A percentile compares a stretch with the other conserved stretches of the same genome.
Conservation (phyloP, 1,139 yeast species). For the Pneumocystis jirovecii region DNA sequence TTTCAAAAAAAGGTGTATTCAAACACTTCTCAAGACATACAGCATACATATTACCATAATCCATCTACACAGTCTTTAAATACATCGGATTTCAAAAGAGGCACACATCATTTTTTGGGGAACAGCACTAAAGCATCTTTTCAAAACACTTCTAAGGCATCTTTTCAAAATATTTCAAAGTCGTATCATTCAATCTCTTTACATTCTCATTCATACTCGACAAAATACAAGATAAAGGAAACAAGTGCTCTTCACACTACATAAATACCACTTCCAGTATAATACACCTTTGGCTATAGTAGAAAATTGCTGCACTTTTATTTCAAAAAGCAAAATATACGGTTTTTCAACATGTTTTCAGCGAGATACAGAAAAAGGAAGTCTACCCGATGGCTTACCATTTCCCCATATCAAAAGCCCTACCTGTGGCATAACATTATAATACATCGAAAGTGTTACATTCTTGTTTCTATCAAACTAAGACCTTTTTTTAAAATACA, state of each 20-base stretch:
- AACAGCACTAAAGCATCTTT: neutral
- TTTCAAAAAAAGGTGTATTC: neutral
- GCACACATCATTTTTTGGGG: neutral
- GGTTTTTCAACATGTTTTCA: too few species aligned
- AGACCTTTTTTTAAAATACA: neutral
- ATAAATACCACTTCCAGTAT: neutral
- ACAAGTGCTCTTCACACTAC: neutral
- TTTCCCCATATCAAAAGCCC: neutral
- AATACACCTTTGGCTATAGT: neutral
- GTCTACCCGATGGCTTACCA: neutral
- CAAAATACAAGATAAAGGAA: neutral
- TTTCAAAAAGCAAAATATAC: neutral
- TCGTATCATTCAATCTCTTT: neutral
- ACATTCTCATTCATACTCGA: neutral
- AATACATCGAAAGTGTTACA: slow-evolving; percentile 58
- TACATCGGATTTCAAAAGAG: neutral
- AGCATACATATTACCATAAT: neutral
- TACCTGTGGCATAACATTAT: slow-evolving; percentile 70
- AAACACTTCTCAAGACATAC: neutral
- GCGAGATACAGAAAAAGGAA: neutral
- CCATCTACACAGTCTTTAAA: neutral
- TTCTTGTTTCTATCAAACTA: slow-evolving; percentile 32
- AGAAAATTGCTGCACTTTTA: neutral
- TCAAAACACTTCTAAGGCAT: neutral
- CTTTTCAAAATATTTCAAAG: neutral